Evolutionary conservation across 805 yeast species (phyloP), one percentile per base, ranked within the genome.

Genomic region (Yamadazyma laniorum): DNA sequence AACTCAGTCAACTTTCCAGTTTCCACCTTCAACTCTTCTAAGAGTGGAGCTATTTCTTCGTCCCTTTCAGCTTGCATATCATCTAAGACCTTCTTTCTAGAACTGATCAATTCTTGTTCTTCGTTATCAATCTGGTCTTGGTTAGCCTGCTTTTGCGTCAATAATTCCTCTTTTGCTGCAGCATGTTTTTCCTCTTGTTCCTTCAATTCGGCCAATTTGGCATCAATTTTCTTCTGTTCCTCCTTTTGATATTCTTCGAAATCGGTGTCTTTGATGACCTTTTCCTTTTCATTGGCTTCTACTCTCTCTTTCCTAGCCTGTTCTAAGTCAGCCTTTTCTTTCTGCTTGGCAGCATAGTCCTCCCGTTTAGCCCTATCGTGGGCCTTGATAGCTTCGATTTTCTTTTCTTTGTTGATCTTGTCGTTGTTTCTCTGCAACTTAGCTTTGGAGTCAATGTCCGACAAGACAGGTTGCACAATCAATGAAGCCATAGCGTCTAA

Each of bases 391-490:
- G 67, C 57, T 39, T 69, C 72, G 16, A 59, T 56, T 30, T 55
- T 58, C 40, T 69, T 61, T 35, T 56, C 49, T 39, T 58, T 60
- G 27, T 55, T 53, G 23, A 60, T 54, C 33, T 58, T 58, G 43
- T 65, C 67, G 31, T 61, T 60, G 49, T 68, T 71, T 42, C 95
- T 77, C 63, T 87, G 91, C 33, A 76, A 74, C 16, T 62, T 70
- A 15, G 95, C 95, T 54, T 85, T 82, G 32, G 70, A 62, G 50
- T 76, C 70, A 52, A 91, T 78, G 59, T 87, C 90, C 27, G 70
- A 72, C 52, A 91, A 67, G 4, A 91, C 89, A 6, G 99, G 99
- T 48, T 76, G 72, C 41, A 93, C 95, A 53, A 85, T 71, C 32
- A 80, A 74, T 43, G 79, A 66, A 15, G 99, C 98, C 67, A 91